phyloP scores from a whole-genome alignment of 345 rosid genomes.

The Brassica cretica region DNA sequence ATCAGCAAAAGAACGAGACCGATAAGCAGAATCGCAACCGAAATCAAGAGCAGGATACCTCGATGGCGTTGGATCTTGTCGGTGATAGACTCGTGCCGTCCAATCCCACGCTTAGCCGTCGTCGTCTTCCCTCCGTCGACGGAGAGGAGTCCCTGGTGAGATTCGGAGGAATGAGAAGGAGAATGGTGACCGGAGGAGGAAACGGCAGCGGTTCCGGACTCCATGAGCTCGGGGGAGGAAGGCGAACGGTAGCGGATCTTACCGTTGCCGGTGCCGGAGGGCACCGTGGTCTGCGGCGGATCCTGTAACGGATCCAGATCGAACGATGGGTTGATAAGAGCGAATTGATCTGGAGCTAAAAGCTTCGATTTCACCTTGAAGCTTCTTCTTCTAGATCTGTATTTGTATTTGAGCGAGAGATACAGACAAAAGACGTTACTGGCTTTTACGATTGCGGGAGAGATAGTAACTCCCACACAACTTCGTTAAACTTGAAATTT shows the following conservation, averaged over 20 bases:
- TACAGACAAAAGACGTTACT: slow-evolving; percentile 37
- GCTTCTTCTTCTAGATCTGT: slow-evolving; percentile 25
- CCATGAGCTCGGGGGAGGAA: slow-evolving; percentile 60
- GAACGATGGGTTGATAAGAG: slow-evolving; percentile 1
- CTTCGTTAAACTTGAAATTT: not conserved
- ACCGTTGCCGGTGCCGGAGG: slow-evolving; percentile 58
- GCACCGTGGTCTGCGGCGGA: slow-evolving; percentile 56
- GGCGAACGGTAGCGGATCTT: slow-evolving; percentile 92
- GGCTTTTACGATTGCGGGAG: slow-evolving; percentile 32
- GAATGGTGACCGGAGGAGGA: slow-evolving; percentile 35
- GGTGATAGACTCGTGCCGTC: slow-evolving; percentile 53
- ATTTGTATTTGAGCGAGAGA: slow-evolving; percentile 19
- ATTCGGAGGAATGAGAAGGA: slow-evolving; percentile 40
- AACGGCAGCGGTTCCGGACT: slow-evolving; percentile 38
- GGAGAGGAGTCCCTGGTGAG: slow-evolving; percentile 40
- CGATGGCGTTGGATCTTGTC: slow-evolving; percentile 84
- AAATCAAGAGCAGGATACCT: slow-evolving; percentile 61
- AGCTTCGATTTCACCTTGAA: slow-evolving; percentile 18
- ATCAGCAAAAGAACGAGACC: slow-evolving; percentile 57
- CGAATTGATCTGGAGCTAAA: slow-evolving; percentile 3
- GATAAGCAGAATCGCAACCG: slow-evolving; percentile 63
- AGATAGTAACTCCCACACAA: slow-evolving; percentile 9
- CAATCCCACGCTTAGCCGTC: slow-evolving; percentile 49
- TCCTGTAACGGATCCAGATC: slow-evolving; percentile 86
- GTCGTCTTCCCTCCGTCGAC: slow-evolving; percentile 52